Conservation (phyloP, 352 stramenopile species). For the Phytophthora fragariaefolia region DNA sequence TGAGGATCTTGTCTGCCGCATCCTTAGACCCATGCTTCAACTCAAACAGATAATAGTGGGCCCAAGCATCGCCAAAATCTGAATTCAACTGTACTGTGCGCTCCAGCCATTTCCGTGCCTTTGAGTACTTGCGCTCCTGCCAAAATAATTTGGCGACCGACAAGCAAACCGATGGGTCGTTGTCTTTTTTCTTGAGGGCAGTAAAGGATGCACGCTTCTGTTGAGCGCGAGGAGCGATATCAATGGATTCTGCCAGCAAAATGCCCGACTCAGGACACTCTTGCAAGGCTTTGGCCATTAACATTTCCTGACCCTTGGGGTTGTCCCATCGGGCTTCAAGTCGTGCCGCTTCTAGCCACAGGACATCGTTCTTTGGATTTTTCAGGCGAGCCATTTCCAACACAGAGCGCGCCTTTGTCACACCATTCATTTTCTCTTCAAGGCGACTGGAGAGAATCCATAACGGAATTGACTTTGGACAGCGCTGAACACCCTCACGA, state of each 20-base stretch:
- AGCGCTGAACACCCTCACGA: conserved; percentile 92
- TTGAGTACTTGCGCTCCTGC: conserved; percentile 94
- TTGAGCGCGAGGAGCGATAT: conserved; percentile 93
- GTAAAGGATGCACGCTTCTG: conserved; percentile 97
- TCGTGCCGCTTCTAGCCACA: conserved; percentile 97
- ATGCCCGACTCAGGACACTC: conserved; percentile 96
- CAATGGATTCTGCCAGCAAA: conserved; percentile 96
- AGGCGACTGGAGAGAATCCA: conserved; percentile 95
- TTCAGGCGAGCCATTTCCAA: conserved; percentile 97
- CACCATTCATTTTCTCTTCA: conserved; percentile 91
- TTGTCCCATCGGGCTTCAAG: conserved; percentile 94
- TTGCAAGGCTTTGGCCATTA: conserved; percentile 97
- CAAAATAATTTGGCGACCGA: conserved; percentile 98
- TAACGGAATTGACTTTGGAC: conserved; percentile 92
- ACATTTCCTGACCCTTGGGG: conserved; percentile 94
- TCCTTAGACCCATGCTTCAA: conserved; percentile 86
- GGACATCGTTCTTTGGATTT: conserved; percentile 92
- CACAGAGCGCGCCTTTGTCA: conserved; percentile 97
- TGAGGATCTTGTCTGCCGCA: conserved; percentile 86
- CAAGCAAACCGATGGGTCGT: conserved; percentile 96
- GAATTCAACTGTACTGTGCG: conserved; percentile 95
- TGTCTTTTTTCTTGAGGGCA: conserved; percentile 97
- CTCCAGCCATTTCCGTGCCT: conserved; percentile 98
- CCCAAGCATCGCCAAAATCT: conserved; percentile 98
- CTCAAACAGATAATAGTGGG: conserved; percentile 98